Conservation (phyloP, 495 filamentous ascomycete species). For the Lophiotrema nucula region DNA sequence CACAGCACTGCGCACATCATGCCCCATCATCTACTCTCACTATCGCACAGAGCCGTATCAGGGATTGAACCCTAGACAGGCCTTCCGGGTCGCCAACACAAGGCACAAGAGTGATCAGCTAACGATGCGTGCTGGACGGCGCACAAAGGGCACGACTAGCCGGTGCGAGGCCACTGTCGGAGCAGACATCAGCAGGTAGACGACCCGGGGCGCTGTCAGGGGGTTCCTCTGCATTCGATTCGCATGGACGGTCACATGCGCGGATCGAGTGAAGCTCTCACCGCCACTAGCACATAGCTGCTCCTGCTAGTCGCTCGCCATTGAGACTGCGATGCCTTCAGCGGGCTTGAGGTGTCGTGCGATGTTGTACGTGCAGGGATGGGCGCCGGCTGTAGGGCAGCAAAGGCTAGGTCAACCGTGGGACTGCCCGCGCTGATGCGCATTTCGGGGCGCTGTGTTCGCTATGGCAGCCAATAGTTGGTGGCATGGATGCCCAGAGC, state of each 20-base stretch:
- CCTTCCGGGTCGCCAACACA: background rate
- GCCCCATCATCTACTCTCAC: background rate
- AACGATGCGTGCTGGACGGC: background rate
- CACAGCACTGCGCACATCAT: slow-evolving; percentile 27
- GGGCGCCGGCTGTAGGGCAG: slow-evolving; percentile 20
- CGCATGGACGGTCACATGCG: slow-evolving; percentile 25
- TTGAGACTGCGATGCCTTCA: background rate
- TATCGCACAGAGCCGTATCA: background rate
- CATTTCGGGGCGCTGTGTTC: slow-evolving; percentile 12
- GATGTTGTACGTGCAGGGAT: slow-evolving; percentile 21
- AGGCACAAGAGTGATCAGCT: background rate
- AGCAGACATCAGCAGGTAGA: slow-evolving; percentile 21
- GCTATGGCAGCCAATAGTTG: slow-evolving; percentile 21
- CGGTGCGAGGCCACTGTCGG: slow-evolving; percentile 10
- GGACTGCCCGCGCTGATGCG: background rate
- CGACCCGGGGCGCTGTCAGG: slow-evolving; percentile 12
- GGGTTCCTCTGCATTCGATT: too few species aligned
- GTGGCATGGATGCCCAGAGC: background rate
- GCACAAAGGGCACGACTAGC: background rate
- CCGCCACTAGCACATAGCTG: slow-evolving; percentile 21
- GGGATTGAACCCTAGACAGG: background rate
- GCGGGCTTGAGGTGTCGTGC: slow-evolving; percentile 21
- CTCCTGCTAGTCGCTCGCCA: background rate
- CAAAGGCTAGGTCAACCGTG: slow-evolving; percentile 7
- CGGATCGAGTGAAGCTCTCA: slow-evolving; percentile 4